Conservation (phyloP, 768 basidiomycete species). For the Hericium rajendrae region DNA sequence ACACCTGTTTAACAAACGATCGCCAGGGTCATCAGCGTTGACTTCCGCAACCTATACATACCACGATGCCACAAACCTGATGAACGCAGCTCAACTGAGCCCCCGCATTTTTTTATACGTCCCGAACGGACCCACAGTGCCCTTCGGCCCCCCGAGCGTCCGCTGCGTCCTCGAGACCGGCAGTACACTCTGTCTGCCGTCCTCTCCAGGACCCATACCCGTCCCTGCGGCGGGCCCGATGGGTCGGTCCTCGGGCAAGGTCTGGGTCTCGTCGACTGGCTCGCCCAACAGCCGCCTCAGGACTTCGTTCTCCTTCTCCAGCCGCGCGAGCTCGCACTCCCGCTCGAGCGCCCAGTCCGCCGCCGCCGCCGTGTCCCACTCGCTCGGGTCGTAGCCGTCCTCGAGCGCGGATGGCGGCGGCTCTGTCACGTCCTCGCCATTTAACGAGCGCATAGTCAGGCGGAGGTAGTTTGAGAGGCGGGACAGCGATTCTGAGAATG, state of each 20-base stretch:
- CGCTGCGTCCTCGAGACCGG: conserved; percentile 3
- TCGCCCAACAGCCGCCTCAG: conserved; percentile 64
- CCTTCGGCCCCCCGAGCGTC: conserved; percentile 12
- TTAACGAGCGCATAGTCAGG: conserved; percentile 54
- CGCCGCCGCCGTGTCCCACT: conserved; percentile 24
- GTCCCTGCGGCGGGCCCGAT: neutral
- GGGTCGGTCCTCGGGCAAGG: neutral
- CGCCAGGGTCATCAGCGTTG: no score
- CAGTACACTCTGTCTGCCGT: conserved; percentile 13
- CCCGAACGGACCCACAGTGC: conserved; percentile 15
- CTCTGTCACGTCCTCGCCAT: conserved; percentile 46
- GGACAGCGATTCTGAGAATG: conserved; percentile 56
- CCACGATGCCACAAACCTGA: neutral
- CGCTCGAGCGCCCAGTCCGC: conserved; percentile 80
- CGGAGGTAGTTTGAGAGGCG: conserved; percentile 65
- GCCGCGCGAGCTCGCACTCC: conserved; percentile 80
- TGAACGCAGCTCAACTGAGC: neutral
- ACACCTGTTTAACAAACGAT: no score
- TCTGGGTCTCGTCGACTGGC: conserved; percentile 17
- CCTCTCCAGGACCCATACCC: conserved; percentile 5
- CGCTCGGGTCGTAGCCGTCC: conserved; percentile 17
- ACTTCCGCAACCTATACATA: no score
- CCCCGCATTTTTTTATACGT: conserved; percentile 11
- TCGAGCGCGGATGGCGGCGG: conserved; percentile 2
- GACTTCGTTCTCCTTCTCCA: conserved; percentile 83